Conservation (phyloP, 441 rosid species). For the Adansonia madagascariensis region DNA sequence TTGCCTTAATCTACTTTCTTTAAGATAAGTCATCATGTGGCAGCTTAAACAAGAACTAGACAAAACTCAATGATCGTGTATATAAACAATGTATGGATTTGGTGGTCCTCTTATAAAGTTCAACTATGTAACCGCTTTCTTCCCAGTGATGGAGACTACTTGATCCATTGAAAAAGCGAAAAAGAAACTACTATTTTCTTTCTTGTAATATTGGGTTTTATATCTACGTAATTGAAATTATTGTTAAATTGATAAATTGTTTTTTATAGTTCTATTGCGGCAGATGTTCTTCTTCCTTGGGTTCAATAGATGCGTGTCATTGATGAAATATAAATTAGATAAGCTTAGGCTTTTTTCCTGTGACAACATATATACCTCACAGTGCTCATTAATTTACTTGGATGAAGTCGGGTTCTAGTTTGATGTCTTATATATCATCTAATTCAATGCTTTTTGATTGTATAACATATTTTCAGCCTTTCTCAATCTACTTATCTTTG, state of each 20-base stretch:
- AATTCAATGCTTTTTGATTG: background rate
- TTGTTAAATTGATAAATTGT: background rate
- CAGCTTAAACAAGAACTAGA: background rate
- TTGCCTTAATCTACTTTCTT: background rate
- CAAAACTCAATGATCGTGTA: background rate
- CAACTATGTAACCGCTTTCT: background rate
- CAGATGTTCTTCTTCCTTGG: background rate
- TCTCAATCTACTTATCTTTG: constrained; percentile 25
- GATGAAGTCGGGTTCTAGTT: background rate
- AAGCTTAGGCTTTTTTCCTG: background rate
- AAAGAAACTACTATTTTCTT: background rate
- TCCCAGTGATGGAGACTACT: background rate
- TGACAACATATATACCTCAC: background rate
- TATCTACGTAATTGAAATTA: background rate
- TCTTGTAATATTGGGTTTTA: background rate
- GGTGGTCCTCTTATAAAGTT: background rate
- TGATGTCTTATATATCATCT: constrained; percentile 10
- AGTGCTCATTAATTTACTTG: background rate
- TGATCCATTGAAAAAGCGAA: background rate
- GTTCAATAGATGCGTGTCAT: background rate
- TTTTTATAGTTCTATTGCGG: background rate
- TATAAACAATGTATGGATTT: background rate
- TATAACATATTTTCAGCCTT: background rate
- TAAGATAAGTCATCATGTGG: background rate
- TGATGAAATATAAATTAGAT: background rate